Evolutionary conservation across 1,284 basidiomycete genomes (phyloP).

Genomic region (Takashimella koratensis): DNA sequence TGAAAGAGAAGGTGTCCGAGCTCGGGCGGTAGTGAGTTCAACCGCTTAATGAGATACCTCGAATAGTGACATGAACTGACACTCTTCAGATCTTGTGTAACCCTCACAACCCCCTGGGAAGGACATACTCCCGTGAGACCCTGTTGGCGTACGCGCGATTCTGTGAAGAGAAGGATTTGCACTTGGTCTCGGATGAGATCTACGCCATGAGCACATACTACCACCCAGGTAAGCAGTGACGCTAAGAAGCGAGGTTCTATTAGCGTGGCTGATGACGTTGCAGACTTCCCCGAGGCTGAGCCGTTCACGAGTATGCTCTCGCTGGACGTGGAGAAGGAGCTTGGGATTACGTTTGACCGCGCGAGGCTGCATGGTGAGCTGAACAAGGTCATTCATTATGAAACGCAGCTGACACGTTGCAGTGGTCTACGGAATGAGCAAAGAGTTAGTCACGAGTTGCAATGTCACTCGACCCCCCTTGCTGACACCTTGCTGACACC

Average conservation of each 20-base stretch:
- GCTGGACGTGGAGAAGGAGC: slow-evolving; percentile 47
- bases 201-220: slow-evolving; percentile 50
- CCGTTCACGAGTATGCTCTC: slow-evolving; percentile 49
- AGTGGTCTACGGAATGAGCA: slow-evolving; percentile 48
- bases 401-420: too few species aligned
- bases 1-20: slow-evolving; percentile 21
- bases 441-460: slow-evolving; percentile 38
- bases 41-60: background rate
- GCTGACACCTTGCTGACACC: background rate
- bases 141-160: slow-evolving; percentile 49
- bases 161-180: slow-evolving; percentile 50
- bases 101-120: slow-evolving; percentile 51
- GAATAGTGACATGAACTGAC: background rate
- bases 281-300: slow-evolving; percentile 29
- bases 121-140: slow-evolving; percentile 46
- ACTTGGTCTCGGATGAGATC: slow-evolving; percentile 51
- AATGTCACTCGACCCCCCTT: background rate
- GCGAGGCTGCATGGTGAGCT: slow-evolving; percentile 48
- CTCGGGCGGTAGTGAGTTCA: slow-evolving; percentile 35
- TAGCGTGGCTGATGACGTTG: background rate
- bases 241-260: background rate
- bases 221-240: slow-evolving; percentile 21
- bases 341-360: slow-evolving; percentile 43
- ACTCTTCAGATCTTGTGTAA: slow-evolving; percentile 46
- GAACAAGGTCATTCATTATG: too few species aligned